Evolutionary conservation across 164 flowering plant genomes (phyloP).

Genomic region (Warburgia ugandensis): DNA sequence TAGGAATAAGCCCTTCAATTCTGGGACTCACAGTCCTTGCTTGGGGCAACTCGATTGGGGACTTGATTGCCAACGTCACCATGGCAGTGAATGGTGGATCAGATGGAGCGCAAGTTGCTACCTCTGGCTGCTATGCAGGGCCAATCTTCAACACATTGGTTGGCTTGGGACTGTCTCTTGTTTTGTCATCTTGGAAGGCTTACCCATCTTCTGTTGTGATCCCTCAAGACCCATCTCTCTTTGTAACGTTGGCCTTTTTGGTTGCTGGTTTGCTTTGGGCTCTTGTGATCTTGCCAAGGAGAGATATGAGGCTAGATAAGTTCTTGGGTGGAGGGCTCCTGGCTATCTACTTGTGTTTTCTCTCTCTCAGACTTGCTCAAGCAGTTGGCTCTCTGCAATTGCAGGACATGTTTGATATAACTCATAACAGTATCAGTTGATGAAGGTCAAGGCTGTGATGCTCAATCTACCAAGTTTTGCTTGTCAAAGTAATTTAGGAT

Average conservation of each 20-base stretch:
- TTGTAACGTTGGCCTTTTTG: conserved; percentile 29
- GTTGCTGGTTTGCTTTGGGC: conserved; percentile 38
- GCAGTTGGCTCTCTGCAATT: conserved; percentile 4
- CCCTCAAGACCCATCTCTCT: conserved; percentile 26
- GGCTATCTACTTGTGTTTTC: conserved; percentile 28
- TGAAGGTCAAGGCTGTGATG: too few relatives aligned
- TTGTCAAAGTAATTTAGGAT: too few relatives aligned
- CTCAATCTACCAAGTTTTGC: too few relatives aligned
- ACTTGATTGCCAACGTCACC: conserved; percentile 41
- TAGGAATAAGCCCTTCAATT: conserved; percentile 36
- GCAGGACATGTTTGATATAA: too few relatives aligned
- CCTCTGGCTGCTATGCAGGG: conserved; percentile 46
- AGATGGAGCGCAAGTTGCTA: conserved; percentile 41
- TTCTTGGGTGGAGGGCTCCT: conserved; percentile 39
- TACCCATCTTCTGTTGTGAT: conserved; percentile 25
- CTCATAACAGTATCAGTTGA: too few relatives aligned
- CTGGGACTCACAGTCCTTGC: conserved; percentile 47
- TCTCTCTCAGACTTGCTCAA: conserved; percentile 11
- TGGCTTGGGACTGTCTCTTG: conserved; percentile 42
- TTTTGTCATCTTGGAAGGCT: conserved; percentile 29
- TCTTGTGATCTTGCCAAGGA: conserved; percentile 26
- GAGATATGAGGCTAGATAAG: conserved; percentile 34
- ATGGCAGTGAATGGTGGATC: conserved; percentile 32
- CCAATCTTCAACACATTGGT: conserved; percentile 47
- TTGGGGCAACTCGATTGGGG: conserved; percentile 57